Evolutionary conservation across 495 filamentous ascomycete species (phyloP), one percentile per base, ranked within the genome.

Genomic region (Echria macrotheca): DNA sequence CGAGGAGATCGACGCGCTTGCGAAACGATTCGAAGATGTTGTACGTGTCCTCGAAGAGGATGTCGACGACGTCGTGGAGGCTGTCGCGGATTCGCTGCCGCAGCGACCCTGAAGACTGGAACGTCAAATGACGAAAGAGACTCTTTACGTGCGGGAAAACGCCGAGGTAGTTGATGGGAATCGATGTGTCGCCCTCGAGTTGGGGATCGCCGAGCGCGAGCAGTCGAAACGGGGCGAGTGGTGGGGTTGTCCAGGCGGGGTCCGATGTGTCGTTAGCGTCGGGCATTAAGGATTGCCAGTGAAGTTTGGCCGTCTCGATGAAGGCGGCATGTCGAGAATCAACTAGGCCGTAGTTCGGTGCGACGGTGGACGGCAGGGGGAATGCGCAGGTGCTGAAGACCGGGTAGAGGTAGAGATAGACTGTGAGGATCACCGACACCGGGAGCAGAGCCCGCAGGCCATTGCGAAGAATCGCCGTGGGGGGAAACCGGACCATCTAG

Each of bases 151-250:
- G 78, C 1, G 83, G 82, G 25, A 86, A 74, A 22, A 75, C 65
- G 46, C 79, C 74, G 51, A 80, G 72, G 32, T 81, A 72, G 5
- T 78, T 69, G 43, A 77, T 74, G 11, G 79, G 78, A 24, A 96
- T 81, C 3, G 86, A 87, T 11, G 86, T 87, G 63, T 96, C 89
- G 56, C 93, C 93, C 66, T 98, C 93, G 21, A 98, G 78, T 61
- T 98, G 93, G 1, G 93, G 93, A 69, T 98, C 93, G 48, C 85
- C 93, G 36, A 98, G 82, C 10, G 89, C 81, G 19, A 98, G 84
- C 3, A 98, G 81, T 23, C 93, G 77, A 66, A 98, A 96, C 3
- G 85, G 86, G 11, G 81, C 89, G 53, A 65, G 49, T 56, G 66
- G 56, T 59, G 58, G 69, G 36, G 18, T 22, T 10, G 29, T 9